Evolutionary conservation across 768 basidiomycete species (phyloP).

Genomic region (Pisolithus albus): DNA sequence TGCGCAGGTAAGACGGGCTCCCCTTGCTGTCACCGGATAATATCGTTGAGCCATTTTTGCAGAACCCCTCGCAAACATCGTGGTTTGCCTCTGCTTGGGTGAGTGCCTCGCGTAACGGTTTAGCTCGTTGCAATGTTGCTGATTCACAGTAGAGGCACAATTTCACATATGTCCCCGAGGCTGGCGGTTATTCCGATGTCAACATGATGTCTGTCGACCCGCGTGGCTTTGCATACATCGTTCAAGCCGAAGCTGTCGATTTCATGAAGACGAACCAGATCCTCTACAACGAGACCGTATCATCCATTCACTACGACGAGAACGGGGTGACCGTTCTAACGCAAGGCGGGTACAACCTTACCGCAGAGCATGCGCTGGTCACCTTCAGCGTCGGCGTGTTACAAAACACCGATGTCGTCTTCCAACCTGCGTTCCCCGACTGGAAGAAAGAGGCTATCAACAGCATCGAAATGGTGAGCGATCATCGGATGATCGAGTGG

Average conservation of each 20-base stretch:
- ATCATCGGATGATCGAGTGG: slow-evolving; percentile 12
- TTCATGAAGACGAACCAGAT: slow-evolving; percentile 45
- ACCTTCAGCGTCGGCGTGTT: slow-evolving; percentile 69
- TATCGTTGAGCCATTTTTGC: slow-evolving; percentile 29
- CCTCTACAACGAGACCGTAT: slow-evolving; percentile 45
- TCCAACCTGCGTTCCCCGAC: slow-evolving; percentile 47
- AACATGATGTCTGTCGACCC: slow-evolving; percentile 54
- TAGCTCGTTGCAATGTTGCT: background rate
- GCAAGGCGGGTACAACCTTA: slow-evolving; percentile 35
- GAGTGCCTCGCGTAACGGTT: slow-evolving; percentile 5
- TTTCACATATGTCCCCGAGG: slow-evolving; percentile 44
- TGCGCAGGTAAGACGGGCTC: slow-evolving; percentile 19
- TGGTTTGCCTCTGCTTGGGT: slow-evolving; percentile 64
- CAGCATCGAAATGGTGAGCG: slow-evolving; percentile 50
- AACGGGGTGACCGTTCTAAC: slow-evolving; percentile 43
- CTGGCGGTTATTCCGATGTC: slow-evolving; percentile 53
- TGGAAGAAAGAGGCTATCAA: slow-evolving; percentile 62
- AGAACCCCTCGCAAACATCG: slow-evolving; percentile 58
- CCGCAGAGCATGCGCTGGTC: slow-evolving; percentile 52
- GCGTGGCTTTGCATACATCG: slow-evolving; percentile 53
- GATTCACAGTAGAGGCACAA: slow-evolving; percentile 46
- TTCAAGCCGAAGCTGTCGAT: slow-evolving; percentile 48
- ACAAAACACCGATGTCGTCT: slow-evolving; percentile 54
- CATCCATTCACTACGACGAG: slow-evolving; percentile 37
- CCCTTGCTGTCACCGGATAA: background rate